Evolutionary conservation across 345 rosid genomes (phyloP).

Genomic region (Eucalyptus pauciflora): DNA sequence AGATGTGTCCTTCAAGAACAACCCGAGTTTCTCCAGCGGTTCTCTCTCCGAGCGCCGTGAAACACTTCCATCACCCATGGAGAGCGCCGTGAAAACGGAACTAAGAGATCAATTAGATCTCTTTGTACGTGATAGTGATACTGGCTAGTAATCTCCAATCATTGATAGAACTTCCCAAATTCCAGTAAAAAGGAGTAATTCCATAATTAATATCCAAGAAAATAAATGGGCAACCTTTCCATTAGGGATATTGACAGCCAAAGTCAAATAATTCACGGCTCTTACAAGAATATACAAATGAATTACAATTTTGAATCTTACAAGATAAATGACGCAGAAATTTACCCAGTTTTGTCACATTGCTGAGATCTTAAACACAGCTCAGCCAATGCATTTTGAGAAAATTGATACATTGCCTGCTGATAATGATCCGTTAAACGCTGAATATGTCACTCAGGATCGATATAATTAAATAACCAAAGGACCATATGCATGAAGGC

Average conservation of each 20-base stretch:
- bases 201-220: background rate
- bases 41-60: background rate
- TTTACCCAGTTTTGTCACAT: background rate
- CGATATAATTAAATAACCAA: constrained; percentile 27
- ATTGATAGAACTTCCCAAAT: background rate
- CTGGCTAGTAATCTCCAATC: background rate
- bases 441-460: background rate
- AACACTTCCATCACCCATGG: background rate
- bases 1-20: background rate
- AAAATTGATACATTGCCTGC: background rate
- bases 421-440: background rate
- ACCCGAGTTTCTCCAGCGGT: background rate
- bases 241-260: background rate
- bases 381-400: background rate
- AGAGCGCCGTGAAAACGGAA: background rate
- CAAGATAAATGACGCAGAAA: background rate
- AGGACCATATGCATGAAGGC: constrained; percentile 43
- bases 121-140: background rate
- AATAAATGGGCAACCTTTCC: background rate
- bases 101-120: too few species aligned
- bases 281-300: background rate
- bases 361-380: background rate
- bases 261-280: background rate
- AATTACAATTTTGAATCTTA: background rate
- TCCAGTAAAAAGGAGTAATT: background rate